Evolutionary conservation across 139 green algal species (phyloP), one percentile per base, ranked within the genome.

Genomic region (Tetraselmis chui): DNA sequence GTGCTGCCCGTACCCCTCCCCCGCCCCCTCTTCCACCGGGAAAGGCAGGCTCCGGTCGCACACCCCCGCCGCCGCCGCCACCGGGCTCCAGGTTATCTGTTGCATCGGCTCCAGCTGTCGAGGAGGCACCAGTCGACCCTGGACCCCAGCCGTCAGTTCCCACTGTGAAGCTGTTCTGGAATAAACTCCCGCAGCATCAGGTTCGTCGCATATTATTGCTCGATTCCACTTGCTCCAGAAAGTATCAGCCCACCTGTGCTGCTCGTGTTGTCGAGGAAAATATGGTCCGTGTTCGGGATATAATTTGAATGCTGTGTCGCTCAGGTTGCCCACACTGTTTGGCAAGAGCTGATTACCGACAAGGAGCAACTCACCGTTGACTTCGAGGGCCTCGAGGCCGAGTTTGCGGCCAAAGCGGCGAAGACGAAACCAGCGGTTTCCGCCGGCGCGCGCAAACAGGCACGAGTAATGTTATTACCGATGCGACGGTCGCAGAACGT

Each of bases 101-200:
- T 67, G 5, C 45, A 5, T 67, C 45, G 45, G 45, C 45, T 67
- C 45, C 45, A 5, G 45, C 18, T 67, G 45, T 25, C 11, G 45
- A 67, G 45, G 45, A 5, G 45, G 11, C 45, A 5, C 45, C 45
- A 67, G 45, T 67, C 5, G 45, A 67, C 45, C 45, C 45, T 67
- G 45, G 45, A 25, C 45, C 45, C 45, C 45, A 67, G 18, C 45
- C 45, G 18, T 25, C 45, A 67, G 45, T 67, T 67, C 85, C 83
- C 0, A 86, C 81, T 0, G 81, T 84, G 26, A 89, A 90, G 85
- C 79, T 92, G 18, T 83, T 87, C 77, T 89, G 87, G 86, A 75
- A 76, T 1, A 91, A 91, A 77, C 1, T 91, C 28, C 81, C 83
- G 23, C 30, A 58, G 1, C 76, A 79, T 30, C 45, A 67, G 45